Conservation (phyloP, 1,284 basidiomycete species). For the Naganishia sp. region DNA sequence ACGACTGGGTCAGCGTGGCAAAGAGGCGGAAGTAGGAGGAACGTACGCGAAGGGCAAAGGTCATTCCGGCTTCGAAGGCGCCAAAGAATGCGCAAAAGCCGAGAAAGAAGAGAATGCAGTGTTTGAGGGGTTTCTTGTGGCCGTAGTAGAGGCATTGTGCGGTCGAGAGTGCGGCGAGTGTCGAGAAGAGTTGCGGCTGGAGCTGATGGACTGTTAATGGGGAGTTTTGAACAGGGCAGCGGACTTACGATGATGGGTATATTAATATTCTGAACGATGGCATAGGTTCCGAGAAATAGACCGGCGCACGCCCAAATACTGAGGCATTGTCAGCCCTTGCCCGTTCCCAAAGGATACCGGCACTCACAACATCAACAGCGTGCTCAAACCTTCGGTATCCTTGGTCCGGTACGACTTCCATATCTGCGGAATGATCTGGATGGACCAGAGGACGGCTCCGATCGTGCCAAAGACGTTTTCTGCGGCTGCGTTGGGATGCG, state of each 20-base stretch:
- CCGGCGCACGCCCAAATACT: constrained; percentile 66
- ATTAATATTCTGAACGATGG: constrained; percentile 67
- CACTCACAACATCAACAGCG: constrained; percentile 64
- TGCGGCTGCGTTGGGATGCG: constrained; percentile 45
- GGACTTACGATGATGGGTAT: constrained; percentile 59
- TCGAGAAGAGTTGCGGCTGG: constrained; percentile 73
- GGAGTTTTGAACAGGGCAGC: neutral
- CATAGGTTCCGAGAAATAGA: constrained; percentile 69
- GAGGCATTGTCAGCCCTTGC: constrained; percentile 1
- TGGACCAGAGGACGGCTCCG: constrained; percentile 56
- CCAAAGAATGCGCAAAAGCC: constrained; percentile 57
- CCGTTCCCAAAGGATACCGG: constrained; percentile 16
- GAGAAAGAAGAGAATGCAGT: constrained; percentile 54
- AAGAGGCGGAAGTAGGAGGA: neutral
- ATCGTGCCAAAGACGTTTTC: constrained; percentile 66
- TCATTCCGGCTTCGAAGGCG: constrained; percentile 64
- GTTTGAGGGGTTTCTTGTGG: constrained; percentile 45
- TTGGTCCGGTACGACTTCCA: constrained; percentile 70
- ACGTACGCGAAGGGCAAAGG: constrained; percentile 60
- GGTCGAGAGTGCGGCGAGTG: constrained; percentile 66
- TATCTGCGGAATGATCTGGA: constrained; percentile 67
- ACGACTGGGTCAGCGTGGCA: neutral
- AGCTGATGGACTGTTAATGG: constrained; percentile 44
- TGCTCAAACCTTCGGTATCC: constrained; percentile 70
- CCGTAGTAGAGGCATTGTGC: constrained; percentile 67